Evolutionary conservation across 2,329 filamentous ascomycete genomes (phyloP).

Genomic region (Aspergillus awamori): DNA sequence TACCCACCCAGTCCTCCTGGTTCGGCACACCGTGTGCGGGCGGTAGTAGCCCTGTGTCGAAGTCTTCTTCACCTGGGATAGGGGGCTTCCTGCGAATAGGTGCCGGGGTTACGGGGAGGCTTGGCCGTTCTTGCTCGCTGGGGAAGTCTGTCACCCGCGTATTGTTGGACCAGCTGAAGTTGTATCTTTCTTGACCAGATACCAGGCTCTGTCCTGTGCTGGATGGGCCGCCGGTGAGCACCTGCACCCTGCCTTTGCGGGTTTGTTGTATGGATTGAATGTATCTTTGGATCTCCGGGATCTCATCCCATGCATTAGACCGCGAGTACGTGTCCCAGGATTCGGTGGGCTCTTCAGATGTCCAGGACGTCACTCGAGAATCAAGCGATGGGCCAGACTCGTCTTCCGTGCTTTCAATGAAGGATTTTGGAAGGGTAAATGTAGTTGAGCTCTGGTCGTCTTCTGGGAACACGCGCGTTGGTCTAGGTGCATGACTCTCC

Average conservation of each 20-base stretch:
- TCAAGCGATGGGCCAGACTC: conserved; percentile 19
- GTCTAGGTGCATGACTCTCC: conserved; percentile 69
- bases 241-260: conserved; percentile 53
- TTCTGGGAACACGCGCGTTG: conserved; percentile 54
- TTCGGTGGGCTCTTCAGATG: conserved; percentile 44
- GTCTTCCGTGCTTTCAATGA: conserved; percentile 15
- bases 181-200: conserved; percentile 21
- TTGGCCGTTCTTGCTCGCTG: conserved; percentile 77
- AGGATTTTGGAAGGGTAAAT: conserved; percentile 5
- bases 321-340: conserved; percentile 75
- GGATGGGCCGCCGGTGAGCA: conserved; percentile 29
- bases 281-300: conserved; percentile 85
- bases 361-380: conserved; percentile 17
- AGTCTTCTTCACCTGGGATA: conserved; percentile 48
- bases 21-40: conserved; percentile 79
- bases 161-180: conserved; percentile 22
- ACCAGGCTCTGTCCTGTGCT: conserved; percentile 19
- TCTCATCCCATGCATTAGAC: conserved; percentile 89
- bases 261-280: conserved; percentile 74
- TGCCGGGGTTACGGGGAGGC: conserved; percentile 86
- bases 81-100: conserved; percentile 67
- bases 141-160: conserved; percentile 86
- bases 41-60: conserved; percentile 58
- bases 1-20: conserved; percentile 94
- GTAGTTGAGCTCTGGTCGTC: conserved; percentile 28